phyloP scores from a whole-genome alignment of 2,329 filamentous ascomycete genomes.

The Hortaea werneckii region DNA sequence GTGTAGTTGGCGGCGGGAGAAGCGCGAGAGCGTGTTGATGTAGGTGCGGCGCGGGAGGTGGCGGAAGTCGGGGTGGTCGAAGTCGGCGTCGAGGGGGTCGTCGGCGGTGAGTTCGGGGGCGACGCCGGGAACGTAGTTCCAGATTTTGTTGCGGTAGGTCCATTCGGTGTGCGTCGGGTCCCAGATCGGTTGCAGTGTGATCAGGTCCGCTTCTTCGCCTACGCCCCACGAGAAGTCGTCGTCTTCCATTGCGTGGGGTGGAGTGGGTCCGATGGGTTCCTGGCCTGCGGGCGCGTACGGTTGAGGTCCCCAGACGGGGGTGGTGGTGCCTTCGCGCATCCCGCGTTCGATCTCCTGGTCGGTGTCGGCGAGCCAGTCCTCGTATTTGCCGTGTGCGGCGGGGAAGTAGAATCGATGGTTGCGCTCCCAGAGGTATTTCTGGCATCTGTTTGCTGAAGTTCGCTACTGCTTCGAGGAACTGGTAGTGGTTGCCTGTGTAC shows the following conservation, averaged over 20 bases:
- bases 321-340: conserved; percentile 29
- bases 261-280: conserved; percentile 65
- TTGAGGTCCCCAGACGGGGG: conserved; percentile 72
- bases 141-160: conserved; percentile 44
- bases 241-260: conserved; percentile 62
- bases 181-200: conserved; percentile 85
- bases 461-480: conserved; percentile 58
- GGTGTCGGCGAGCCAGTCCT: conserved; percentile 34
- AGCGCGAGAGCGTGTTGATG: conserved; percentile 79
- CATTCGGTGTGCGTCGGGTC: conserved; percentile 81
- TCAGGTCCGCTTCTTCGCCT: conserved; percentile 80
- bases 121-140: conserved; percentile 40
- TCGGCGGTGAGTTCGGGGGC: conserved; percentile 74
- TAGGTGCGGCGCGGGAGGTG: conserved; percentile 62
- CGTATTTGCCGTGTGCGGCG: conserved; percentile 40
- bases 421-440: conserved; percentile 49
- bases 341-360: conserved; percentile 32
- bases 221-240: conserved; percentile 82
- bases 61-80: conserved; percentile 39
- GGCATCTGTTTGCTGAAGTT: conserved; percentile 45
- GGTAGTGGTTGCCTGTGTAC: conserved; percentile 72
- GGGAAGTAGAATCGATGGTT: conserved; percentile 48
- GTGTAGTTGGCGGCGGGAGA: conserved; percentile 67
- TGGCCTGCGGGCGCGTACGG: conserved; percentile 58
- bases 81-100: conserved; percentile 42